Conservation (phyloP, 1,284 basidiomycete genomes). For the Ustilago hordei region DNA sequence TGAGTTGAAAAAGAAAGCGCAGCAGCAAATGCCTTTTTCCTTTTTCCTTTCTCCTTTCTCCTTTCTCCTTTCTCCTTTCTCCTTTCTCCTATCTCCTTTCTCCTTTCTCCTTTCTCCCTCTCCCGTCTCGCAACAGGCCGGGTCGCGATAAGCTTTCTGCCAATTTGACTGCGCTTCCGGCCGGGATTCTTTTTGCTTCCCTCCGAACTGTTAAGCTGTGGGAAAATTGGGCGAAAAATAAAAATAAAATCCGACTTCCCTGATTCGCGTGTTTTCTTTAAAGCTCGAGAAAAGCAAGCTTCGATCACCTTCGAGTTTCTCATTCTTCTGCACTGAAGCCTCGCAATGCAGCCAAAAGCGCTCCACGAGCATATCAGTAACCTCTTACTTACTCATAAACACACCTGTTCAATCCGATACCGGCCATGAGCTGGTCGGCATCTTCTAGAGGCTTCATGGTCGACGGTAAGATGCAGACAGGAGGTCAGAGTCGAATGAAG, state of each 20-base stretch:
- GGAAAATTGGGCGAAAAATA: background rate
- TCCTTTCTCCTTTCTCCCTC: background rate
- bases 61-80: background rate
- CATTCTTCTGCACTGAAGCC: background rate
- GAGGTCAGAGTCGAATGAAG: background rate
- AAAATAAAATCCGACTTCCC: conserved; percentile 15
- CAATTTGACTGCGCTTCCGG: background rate
- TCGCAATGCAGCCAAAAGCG: background rate
- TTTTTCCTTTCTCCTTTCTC: background rate
- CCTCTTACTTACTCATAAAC: no score
- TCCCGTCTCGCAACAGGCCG: conserved; percentile 5
- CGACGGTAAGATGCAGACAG: background rate
- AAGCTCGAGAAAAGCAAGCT: conserved; percentile 5
- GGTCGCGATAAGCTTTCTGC: conserved; percentile 14
- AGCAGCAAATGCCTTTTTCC: background rate
- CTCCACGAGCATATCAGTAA: background rate
- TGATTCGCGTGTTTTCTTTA: conserved; percentile 21
- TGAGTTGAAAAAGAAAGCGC: conserved; percentile 12
- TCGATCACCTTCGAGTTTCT: conserved; percentile 37
- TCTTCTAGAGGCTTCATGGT: background rate
- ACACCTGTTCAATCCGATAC: no score
- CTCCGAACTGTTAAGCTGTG: conserved; percentile 7
- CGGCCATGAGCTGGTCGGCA: background rate
- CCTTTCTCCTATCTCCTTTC: background rate
- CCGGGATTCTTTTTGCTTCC: background rate